Conservation (phyloP, 192 early-diverging fungal genomes). For the Pilobolus umbonatus region DNA sequence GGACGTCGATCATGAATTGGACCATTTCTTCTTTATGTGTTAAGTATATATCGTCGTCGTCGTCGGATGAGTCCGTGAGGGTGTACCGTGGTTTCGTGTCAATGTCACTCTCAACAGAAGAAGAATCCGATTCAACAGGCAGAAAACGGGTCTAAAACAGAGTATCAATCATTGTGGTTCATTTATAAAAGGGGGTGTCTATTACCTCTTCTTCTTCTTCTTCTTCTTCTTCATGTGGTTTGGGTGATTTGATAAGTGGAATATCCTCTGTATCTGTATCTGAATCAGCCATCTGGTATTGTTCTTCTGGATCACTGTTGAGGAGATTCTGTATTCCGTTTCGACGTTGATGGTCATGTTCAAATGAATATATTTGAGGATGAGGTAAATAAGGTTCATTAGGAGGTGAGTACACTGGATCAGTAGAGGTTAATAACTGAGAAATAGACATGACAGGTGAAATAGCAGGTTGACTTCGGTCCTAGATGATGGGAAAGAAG, state of each 20-base stretch:
- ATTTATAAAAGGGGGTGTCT: no score
- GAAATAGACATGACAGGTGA: constrained; percentile 20
- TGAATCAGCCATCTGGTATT: constrained; percentile 19
- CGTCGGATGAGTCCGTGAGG: no score
- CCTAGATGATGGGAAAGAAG: no score
- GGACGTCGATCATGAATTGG: constrained; percentile 39
- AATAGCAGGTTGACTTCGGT: constrained; percentile 1
- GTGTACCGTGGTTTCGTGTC: no score
- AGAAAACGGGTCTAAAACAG: no score
- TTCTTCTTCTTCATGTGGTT: neutral
- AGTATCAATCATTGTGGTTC: no score
- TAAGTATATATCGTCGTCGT: constrained; percentile 21
- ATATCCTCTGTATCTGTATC: constrained; percentile 27
- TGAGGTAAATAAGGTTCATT: neutral
- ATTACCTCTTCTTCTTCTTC: neutral
- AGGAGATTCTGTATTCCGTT: constrained; percentile 25
- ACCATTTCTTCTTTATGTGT: constrained; percentile 30
- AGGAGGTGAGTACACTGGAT: constrained; percentile 3
- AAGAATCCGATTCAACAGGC: no score
- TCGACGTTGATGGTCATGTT: neutral
- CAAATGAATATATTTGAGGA: no score
- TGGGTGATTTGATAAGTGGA: constrained; percentile 4
- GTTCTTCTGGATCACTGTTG: constrained; percentile 11
- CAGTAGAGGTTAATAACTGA: constrained; percentile 1
- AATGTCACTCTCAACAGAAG: no score